Evolutionary conservation across 1,284 basidiomycete genomes (phyloP), one percentile per base, ranked within the genome.

Genomic region (Cystobasidium pallidum): DNA sequence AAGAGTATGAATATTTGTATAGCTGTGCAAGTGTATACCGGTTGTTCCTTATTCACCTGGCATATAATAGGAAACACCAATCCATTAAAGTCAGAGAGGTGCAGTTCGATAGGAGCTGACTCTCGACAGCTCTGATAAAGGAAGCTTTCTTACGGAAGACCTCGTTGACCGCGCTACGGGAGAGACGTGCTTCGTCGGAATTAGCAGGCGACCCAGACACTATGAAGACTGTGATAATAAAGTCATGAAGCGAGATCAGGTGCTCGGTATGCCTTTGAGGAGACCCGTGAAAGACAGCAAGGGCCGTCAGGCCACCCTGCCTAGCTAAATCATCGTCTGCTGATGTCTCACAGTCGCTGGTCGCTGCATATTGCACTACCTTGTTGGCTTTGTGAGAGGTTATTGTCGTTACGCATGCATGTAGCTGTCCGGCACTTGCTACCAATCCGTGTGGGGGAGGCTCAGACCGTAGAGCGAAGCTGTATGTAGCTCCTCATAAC

Each of bases 81-180:
- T n/a, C n/a, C n/a, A n/a, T n/a, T n/a, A n/a, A n/a, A n/a, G n/a
- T n/a, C n/a, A n/a, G n/a, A n/a, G n/a, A n/a, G n/a, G n/a, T n/a
- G n/a, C n/a, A n/a, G n/a, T n/a, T n/a, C n/a, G n/a, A n/a, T 24
- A 66, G 24, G 19, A 66, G 47, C 32, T 66, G 63, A 15, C 3
- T 52, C 30, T 66, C 63, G 8, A 66, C 13, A n/a, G 63, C 63
- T 39, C 63, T 17, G n/a, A 49, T 49, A 15, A 66, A 34, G 6
- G 63, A 66, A 4, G 63, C 47, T 49, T 66, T 66, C 49, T 52
- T 66, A 6, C 45, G 63, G n/a, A 66, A 54, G 47, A 66, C 47
- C 24, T n/a, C 11, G 17, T 51, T 49, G 26, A 41, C 36, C 57
- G 57, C 36, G 39, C 47, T 36, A 19, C 34, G 49, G 32, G 64